These are phyloP conservation scores for Coemansia sp. DNA, from an alignment of 192 early-diverging fungal species.

Conservation along the genomic window DNA sequence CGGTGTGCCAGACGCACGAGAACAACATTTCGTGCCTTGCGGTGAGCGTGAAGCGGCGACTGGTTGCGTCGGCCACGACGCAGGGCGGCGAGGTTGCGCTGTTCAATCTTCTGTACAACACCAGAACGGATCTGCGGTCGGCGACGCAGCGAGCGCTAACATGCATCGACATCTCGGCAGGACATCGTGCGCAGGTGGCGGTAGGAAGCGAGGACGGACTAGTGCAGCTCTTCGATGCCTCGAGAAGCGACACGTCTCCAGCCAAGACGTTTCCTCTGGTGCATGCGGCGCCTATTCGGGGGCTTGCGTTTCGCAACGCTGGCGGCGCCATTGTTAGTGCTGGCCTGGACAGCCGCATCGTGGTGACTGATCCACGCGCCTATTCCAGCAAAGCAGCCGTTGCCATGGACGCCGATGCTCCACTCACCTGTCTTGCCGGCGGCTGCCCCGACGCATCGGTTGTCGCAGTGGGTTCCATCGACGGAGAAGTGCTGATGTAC, in stretches of 20 bases:
- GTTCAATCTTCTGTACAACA: constrained; percentile 46
- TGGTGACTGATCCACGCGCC: constrained; percentile 26
- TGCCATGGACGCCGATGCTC: constrained; percentile 10
- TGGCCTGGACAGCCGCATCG: constrained; percentile 35
- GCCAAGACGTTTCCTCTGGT: constrained; percentile 28
- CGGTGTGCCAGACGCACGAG: constrained; percentile 44
- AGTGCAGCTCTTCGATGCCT: constrained; percentile 48
- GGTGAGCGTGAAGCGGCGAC: constrained; percentile 30
- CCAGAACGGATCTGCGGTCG: constrained; percentile 37
- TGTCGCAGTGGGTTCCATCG: constrained; percentile 34
- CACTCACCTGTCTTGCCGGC: constrained; percentile 31
- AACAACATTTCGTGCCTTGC: constrained; percentile 48
- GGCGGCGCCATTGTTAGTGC: constrained; percentile 16
- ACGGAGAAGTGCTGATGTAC: constrained; percentile 40
- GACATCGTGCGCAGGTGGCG: constrained; percentile 24
- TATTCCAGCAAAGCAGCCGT: constrained; percentile 17
- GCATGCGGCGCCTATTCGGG: constrained; percentile 40
- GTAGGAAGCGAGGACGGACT: constrained; percentile 52
- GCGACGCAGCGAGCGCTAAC: constrained; percentile 41
- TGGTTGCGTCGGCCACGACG: constrained; percentile 40
- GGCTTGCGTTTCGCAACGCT: constrained; percentile 24
- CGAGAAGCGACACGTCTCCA: constrained; percentile 25
- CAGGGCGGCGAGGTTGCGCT: constrained; percentile 46
- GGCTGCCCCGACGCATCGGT: constrained; percentile 16
- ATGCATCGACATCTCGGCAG: constrained; percentile 34